These are phyloP conservation scores for Blastocystis sp. DNA, from an alignment of 352 stramenopile genomes.

Conservation along the genomic window DNA sequence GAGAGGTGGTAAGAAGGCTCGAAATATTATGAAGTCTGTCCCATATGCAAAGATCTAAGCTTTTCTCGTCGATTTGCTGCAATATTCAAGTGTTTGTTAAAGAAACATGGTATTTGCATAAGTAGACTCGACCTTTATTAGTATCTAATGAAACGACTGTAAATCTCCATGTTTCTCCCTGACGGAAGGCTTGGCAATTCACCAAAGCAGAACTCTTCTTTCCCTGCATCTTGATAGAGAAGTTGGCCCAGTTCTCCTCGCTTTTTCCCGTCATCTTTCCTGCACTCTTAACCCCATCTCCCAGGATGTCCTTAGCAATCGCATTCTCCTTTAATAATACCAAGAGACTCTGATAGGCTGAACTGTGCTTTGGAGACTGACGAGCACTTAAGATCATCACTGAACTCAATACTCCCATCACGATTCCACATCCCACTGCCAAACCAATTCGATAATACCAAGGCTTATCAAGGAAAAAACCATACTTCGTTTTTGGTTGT, in stretches of 20 bases:
- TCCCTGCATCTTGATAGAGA: conserved; percentile 64
- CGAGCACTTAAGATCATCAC: conserved; percentile 40
- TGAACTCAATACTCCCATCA: conserved; percentile 38
- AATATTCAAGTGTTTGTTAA: conserved; percentile 24
- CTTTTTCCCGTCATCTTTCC: conserved; percentile 37
- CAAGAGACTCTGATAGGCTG: conserved; percentile 49
- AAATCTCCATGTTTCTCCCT: conserved; percentile 46
- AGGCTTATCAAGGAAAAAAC: conserved; percentile 58
- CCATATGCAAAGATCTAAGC: conserved; percentile 62
- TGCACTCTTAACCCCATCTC: conserved; percentile 22
- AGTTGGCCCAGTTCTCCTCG: conserved; percentile 65
- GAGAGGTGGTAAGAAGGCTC: conserved; percentile 51
- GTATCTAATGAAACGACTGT: conserved; percentile 56
- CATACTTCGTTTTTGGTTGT: neutral
- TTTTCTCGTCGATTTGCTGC: neutral
- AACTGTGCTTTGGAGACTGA: conserved; percentile 25
- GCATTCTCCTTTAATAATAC: conserved; percentile 39
- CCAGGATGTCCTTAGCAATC: neutral
- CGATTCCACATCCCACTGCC: conserved; percentile 9
- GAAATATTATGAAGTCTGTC: conserved; percentile 62
- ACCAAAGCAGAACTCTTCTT: conserved; percentile 27
- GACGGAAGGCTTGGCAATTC: conserved; percentile 35
- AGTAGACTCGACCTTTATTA: conserved; percentile 1
- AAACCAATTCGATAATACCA: conserved; percentile 59
- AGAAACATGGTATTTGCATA: conserved; percentile 60